Evolutionary conservation across 176 grass and related monocot species (phyloP), one percentile per base, ranked within the genome.

Genomic region (Poa annua): DNA sequence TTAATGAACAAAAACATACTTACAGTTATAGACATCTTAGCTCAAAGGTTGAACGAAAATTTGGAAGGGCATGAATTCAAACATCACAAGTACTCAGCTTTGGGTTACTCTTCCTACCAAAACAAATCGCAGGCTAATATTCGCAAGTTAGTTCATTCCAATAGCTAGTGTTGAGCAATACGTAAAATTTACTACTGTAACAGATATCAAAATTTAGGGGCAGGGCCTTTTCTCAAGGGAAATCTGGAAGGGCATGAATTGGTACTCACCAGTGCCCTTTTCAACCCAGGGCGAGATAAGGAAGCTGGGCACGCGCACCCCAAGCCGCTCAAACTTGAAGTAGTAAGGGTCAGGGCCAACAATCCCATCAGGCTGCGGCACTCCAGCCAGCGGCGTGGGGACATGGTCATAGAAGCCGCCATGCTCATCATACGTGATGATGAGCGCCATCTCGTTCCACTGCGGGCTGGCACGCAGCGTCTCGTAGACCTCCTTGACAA

Each of bases 361-460:
- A 65, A 98, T 98, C 47, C 96, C 96, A 51, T 98, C 92, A 0
- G 96, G 96, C 48, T 95, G 94, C 11, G 96, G 96, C 61, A 98
- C 96, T 1, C 87, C 80, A 0, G 68, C 66, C 0, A 98, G 89
- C 0, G 96, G 96, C 0, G 96, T 98, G n/a, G 96, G 91, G 3
- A 98, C 96, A 51, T 98, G 92, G 70, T 98, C 96, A 49, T 93
- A 98, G 87, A 98, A 98, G 26, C 96, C 96, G 3, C 96, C 96
- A 36, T 98, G 96, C 67, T 98, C 96, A 61, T 98, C 96, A 11
- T 98, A 98, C 3, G 92, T 98, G 62, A 98, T 88, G 47, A 98
- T 54, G 6, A 98, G 61, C 0, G 91, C 96, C 0, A 64, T 98
- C 85, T 98, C 90, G 7, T 93, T 95, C 96, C 96, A 98, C 83